phyloP scores from a whole-genome alignment of 2,329 filamentous ascomycete genomes.

The Dryadomyces quercus-mongolicae region DNA sequence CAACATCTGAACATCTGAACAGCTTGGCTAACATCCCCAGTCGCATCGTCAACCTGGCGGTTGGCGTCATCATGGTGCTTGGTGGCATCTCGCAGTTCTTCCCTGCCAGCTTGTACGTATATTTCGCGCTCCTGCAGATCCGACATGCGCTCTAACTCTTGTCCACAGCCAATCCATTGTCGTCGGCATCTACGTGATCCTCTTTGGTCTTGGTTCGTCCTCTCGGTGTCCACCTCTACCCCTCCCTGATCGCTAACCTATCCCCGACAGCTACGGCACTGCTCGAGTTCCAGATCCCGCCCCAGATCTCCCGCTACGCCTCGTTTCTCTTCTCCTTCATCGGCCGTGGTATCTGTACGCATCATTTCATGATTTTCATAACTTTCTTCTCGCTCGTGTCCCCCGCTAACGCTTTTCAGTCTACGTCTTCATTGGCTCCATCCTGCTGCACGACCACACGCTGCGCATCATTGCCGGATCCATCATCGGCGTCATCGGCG shows the following conservation, averaged over 20 bases:
- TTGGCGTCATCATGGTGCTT: conserved; percentile 76
- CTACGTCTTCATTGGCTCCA: conserved; percentile 88
- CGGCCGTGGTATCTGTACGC: conserved; percentile 87
- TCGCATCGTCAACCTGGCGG: conserved; percentile 85
- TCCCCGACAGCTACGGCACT: conserved; percentile 47
- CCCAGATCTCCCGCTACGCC: conserved; percentile 83
- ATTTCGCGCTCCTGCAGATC: neutral
- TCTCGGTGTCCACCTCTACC: conserved; percentile 6
- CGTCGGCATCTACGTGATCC: conserved; percentile 73
- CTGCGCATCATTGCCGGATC: conserved; percentile 66
- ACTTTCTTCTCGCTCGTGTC: too few species aligned
- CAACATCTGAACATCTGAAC: too few species aligned
- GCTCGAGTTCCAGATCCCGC: conserved; percentile 89
- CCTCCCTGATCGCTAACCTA: conserved; percentile 5
- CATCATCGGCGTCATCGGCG: conserved; percentile 64
- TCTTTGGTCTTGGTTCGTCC: conserved; percentile 74
- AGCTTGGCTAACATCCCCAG: conserved; percentile 37
- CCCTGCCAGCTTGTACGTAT: conserved; percentile 43
- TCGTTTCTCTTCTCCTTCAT: conserved; percentile 98
- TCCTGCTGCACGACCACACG: conserved; percentile 58
- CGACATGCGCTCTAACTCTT: conserved; percentile 3
- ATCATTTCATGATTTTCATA: too few species aligned
- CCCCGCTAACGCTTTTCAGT: conserved; percentile 40
- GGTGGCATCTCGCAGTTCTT: conserved; percentile 71
- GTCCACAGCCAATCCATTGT: conserved; percentile 54